Percentiles rank a stretch among this genome's conserved stretches.
phyloP scores from a whole-genome alignment of 805 yeast genomes.

The Grigorovia humatica region DNA sequence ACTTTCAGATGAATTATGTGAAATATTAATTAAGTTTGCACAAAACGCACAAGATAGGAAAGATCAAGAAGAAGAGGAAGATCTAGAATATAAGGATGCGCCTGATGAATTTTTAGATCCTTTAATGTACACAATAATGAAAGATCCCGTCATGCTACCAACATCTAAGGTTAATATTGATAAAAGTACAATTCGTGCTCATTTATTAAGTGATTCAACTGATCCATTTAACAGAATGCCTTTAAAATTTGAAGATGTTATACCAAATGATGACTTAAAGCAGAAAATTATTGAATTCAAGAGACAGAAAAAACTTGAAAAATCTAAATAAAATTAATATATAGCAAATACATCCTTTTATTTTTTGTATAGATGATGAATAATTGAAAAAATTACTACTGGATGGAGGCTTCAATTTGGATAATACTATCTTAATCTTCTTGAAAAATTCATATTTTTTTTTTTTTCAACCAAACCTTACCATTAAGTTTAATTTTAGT shows the following conservation, averaged over 20 bases:
- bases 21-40: slow-evolving; percentile 45
- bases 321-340: not conserved
- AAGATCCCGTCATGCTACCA: slow-evolving; percentile 92
- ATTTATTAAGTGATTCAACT: slow-evolving; percentile 84
- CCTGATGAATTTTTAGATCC: slow-evolving; percentile 98
- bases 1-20: slow-evolving; percentile 46
- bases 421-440: too few species aligned
- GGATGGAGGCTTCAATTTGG: too few species aligned
- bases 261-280: slow-evolving; percentile 64
- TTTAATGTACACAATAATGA: slow-evolving; percentile 90
- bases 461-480: too few species aligned
- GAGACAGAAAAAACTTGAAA: slow-evolving; percentile 30
- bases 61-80: slow-evolving; percentile 66
- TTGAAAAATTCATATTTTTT: too few species aligned
- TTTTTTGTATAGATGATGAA: too few species aligned
- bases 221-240: slow-evolving; percentile 97
- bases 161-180: slow-evolving; percentile 78
- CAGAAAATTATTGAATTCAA: slow-evolving; percentile 51
- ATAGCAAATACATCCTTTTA: too few species aligned
- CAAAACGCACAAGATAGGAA: slow-evolving; percentile 52
- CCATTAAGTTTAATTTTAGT: too few species aligned
- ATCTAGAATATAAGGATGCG: slow-evolving; percentile 77
- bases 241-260: slow-evolving; percentile 75
- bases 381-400: too few species aligned
- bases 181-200: slow-evolving; percentile 85